Evolutionary conservation across 2,329 filamentous ascomycete species (phyloP).

Genomic region (Paecilomyces formosus): DNA sequence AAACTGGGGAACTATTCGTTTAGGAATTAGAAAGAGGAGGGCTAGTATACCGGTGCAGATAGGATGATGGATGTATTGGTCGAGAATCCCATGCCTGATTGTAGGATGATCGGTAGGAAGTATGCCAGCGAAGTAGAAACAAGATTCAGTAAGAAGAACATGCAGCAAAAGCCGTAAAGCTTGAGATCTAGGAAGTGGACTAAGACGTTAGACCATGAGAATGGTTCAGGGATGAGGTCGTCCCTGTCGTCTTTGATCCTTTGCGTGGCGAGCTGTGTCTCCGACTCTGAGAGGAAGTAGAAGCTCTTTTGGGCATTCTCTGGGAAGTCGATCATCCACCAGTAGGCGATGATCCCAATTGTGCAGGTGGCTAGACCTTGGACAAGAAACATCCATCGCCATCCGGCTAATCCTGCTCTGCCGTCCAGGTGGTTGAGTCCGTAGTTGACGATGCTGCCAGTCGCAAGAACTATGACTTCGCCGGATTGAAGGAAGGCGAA

Average conservation of each 20-base stretch:
- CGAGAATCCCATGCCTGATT: constrained; percentile 49
- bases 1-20: background rate
- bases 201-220: constrained; percentile 49
- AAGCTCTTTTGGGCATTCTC: constrained; percentile 52
- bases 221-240: constrained; percentile 51
- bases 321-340: constrained; percentile 66
- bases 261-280: constrained; percentile 49
- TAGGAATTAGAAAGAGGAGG: background rate
- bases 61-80: constrained; percentile 51
- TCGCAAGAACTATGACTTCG: constrained; percentile 58
- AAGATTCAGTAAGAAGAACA: constrained; percentile 62
- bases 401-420: constrained; percentile 49
- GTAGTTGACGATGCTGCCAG: constrained; percentile 61
- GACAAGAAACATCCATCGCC: constrained; percentile 64
- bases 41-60: constrained; percentile 45
- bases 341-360: constrained; percentile 55
- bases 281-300: constrained; percentile 49
- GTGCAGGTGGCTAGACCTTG: constrained; percentile 55
- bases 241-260: constrained; percentile 56
- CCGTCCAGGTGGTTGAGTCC: constrained; percentile 59
- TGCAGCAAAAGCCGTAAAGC: constrained; percentile 55
- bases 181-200: constrained; percentile 53
- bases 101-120: constrained; percentile 55
- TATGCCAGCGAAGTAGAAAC: constrained; percentile 60
- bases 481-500: constrained; percentile 59